Conservation (phyloP, 305 asterid genomes). For the Ilex paraguariensis region DNA sequence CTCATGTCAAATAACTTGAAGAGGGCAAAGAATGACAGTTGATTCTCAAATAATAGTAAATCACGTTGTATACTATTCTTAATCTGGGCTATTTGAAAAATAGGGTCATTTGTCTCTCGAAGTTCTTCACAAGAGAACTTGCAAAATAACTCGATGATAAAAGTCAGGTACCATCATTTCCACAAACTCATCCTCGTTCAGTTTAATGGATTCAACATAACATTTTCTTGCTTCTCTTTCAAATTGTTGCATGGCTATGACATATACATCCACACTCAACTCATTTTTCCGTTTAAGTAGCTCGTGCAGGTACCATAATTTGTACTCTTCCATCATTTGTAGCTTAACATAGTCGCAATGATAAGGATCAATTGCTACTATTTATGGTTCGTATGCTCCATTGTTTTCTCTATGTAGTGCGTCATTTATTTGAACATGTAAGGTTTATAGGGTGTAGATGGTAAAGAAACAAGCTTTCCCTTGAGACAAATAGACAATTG, state of each 20-base stretch:
- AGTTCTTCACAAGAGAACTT: background rate
- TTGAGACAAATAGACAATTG: too few relatives aligned
- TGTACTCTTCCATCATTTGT: conserved; percentile 21
- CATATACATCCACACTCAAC: background rate
- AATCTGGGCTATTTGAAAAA: too few relatives aligned
- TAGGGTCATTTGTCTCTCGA: too few relatives aligned
- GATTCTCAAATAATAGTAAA: conserved; percentile 1
- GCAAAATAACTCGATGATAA: conserved; percentile 15
- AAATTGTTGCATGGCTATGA: conserved; percentile 4
- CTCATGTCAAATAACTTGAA: background rate
- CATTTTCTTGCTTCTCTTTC: conserved; percentile 16
- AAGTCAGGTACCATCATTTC: conserved; percentile 27
- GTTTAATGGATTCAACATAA: conserved; percentile 14
- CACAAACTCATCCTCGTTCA: conserved; percentile 7
- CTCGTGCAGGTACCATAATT: conserved; percentile 11
- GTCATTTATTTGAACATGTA: too few relatives aligned
- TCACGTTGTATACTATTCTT: background rate
- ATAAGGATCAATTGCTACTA: conserved; percentile 30
- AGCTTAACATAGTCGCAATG: conserved; percentile 9
- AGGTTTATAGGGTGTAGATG: too few relatives aligned
- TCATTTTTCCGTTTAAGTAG: conserved; percentile 9
- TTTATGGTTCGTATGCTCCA: conserved; percentile 12
- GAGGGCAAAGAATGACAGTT: background rate
- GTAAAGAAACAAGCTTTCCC: too few relatives aligned
- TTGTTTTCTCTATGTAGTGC: too few relatives aligned